Evolutionary conservation across 176 grass and related monocot genomes (phyloP).

Genomic region (Oryza nivara): DNA sequence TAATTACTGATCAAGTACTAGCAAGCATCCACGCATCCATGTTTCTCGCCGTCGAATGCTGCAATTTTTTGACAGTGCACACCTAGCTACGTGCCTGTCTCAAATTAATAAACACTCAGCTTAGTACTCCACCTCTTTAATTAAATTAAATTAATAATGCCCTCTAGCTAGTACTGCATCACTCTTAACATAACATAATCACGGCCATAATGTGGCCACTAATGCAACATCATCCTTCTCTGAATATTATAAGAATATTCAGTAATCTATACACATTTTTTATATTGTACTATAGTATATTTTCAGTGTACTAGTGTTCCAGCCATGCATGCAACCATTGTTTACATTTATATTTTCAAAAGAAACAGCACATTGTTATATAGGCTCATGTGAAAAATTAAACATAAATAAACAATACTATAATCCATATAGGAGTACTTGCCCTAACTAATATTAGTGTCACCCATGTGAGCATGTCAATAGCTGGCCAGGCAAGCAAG

Average conservation of each 20-base stretch:
- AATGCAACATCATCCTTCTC: conserved; percentile 1
- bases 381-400: neutral
- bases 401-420: neutral
- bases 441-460: neutral
- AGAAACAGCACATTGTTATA: neutral
- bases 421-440: neutral
- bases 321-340: neutral
- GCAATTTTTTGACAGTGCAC: neutral
- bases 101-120: neutral
- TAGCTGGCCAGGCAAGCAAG: conserved; percentile 14
- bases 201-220: neutral
- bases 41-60: conserved; percentile 16
- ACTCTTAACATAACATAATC: neutral
- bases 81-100: neutral
- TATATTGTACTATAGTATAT: neutral
- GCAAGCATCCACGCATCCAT: neutral
- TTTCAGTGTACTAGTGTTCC: neutral
- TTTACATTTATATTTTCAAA: neutral
- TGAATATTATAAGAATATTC: neutral
- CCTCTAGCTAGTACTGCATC: neutral
- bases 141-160: neutral
- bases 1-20: neutral
- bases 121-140: neutral
- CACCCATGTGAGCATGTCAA: conserved; percentile 25
- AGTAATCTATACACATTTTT: neutral